Evolutionary conservation across 2,329 filamentous ascomycete genomes (phyloP), one percentile per base, ranked within the genome.

Genomic region (Xylariaceae sp.): DNA sequence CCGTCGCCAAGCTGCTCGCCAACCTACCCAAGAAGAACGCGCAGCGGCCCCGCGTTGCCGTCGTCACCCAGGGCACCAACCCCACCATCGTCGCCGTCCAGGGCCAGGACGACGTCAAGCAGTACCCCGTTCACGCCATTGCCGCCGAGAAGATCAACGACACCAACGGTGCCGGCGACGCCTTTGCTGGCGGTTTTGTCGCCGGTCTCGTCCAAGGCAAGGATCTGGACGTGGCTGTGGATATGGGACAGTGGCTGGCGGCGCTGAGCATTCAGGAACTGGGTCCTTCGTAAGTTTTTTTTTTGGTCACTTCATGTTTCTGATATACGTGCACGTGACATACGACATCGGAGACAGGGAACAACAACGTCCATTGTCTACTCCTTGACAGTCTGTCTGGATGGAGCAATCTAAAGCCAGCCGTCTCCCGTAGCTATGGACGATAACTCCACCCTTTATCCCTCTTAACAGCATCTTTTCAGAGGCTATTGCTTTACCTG

Each of bases 211-310:
- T 96, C 58, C 81, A 93, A 75, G 91, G 89, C 74, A 90, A 94
- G 79, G 72, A 84, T 49, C 81, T 99, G 44, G 86, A 89, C 66
- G 84, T 86, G 63, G 83, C 83, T 68, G 82, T 99, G 65, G 89
- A 97, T 73, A 90, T 94, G 83, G 94, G 94, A 61, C 92, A 97
- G 77, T 99, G 94, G 94, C 84, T 99, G 63, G 94, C 94, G 43
- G 88, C 88, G 70, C 81, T 96, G 68, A 94, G 92, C 81, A 93
- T 99, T 73, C 87, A 93, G 79, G 92, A 97, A 78, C 81, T 97
- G 66, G 94, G 94, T 67, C 92, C 93, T 76, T 94, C 92, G 88
- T 97, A 88, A 82, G 89, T 89, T 61, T 21, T 30, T 45, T 57
- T 47, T 44, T 47, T 42, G 24, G 11, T 21, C 48, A 33, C 44